Evolutionary conservation across 78 protist species (phyloP), one percentile per base, ranked within the genome.

Genomic region (Cyanophora paradoxa): DNA sequence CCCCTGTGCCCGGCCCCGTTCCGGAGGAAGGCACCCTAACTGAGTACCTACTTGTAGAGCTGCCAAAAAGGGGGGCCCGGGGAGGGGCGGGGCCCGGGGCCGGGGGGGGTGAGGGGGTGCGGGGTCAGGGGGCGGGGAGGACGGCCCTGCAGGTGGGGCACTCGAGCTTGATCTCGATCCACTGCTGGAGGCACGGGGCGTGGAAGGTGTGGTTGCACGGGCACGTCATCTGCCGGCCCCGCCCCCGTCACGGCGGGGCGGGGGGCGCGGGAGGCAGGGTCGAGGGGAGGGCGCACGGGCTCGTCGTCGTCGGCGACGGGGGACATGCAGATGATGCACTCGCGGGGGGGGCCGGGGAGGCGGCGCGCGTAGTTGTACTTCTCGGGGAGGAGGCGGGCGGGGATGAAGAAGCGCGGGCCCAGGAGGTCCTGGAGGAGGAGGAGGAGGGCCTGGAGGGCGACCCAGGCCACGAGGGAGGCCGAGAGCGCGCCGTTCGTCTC

Each of bases 111-210:
- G n/a, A n/a, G n/a, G n/a, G n/a, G n/a, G n/a, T n/a, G n/a, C n/a
- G n/a, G n/a, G n/a, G n/a, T n/a, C n/a, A n/a, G n/a, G n/a, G n/a
- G n/a, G n/a, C n/a, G n/a, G n/a, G n/a, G n/a, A n/a, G n/a, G n/a
- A n/a, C n/a, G n/a, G n/a, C n/a, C n/a, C n/a, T n/a, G 37, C 92
- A 88, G n/a, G 81, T 73, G 19, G 92, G 92, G 77, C 94, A 90
- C 54, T 78, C 90, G 48, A 87, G 33, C 66, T 90, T 90, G 62
- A 67, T 76, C 7, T 90, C 91, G 30, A 87, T 37, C 94, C 94
- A 90, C 10, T 44, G 71, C 58, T 64, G 31, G 34, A 90, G 74
- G 50, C 94, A 90, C 64, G 69, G 61, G 16, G 41, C 42, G 39
- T 90, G 94, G 81, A 87, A 90, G 39, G 84, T 56, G 63, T 90